These are phyloP conservation scores for Fraxinus paxiana DNA, from an alignment of 305 asterid genomes.

Conservation along the genomic window DNA sequence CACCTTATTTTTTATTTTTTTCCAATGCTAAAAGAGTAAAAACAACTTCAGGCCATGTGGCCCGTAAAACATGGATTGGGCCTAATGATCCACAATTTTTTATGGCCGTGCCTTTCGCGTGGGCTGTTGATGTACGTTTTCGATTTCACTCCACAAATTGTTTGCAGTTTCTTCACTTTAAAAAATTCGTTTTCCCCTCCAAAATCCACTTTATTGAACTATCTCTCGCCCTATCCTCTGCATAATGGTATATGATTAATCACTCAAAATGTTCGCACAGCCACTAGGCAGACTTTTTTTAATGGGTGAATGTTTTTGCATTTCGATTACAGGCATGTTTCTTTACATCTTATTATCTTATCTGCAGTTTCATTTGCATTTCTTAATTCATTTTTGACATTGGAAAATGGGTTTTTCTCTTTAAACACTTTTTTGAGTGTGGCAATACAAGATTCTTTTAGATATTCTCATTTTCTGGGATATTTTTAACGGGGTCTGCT, in stretches of 20 bases:
- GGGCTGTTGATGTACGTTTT: not conserved
- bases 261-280: not conserved
- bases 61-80: constrained; percentile 41
- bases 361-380: constrained; percentile 5
- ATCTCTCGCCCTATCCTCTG: not conserved
- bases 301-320: constrained; percentile 19
- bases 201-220: constrained; percentile 16
- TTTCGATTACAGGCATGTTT: constrained; percentile 37
- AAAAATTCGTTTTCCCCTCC: constrained; percentile 24
- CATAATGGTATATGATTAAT: not conserved
- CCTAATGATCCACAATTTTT: constrained; percentile 43
- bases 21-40: too few species aligned
- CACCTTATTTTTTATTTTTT: too few species aligned
- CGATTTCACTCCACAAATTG: constrained; percentile 16
- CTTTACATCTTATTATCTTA: not conserved
- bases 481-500: not conserved
- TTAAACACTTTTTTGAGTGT: not conserved
- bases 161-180: constrained; percentile 17
- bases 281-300: not conserved
- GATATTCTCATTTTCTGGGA: not conserved
- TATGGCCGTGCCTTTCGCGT: constrained; percentile 15
- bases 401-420: constrained; percentile 1
- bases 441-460: not conserved
- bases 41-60: not conserved
- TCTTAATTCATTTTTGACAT: not conserved